Evolutionary conservation across 164 flowering plant species (phyloP).

Genomic region (Liriodendron chinense): DNA sequence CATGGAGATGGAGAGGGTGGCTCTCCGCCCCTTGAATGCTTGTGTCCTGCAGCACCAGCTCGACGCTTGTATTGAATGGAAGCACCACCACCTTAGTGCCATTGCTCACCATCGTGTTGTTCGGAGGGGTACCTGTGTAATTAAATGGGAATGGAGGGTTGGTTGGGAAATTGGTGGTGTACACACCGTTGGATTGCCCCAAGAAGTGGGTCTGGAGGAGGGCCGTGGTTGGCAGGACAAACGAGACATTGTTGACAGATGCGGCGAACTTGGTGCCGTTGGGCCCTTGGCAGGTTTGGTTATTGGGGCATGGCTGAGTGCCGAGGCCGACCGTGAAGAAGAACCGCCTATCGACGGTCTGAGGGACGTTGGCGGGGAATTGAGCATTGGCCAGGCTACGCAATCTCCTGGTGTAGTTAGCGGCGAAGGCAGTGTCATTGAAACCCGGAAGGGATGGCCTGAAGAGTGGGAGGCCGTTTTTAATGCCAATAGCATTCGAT

Average conservation of each 20-base stretch:
- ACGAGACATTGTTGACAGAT: constrained; percentile 52
- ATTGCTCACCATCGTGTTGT: constrained; percentile 35
- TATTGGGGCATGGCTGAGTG: constrained; percentile 33
- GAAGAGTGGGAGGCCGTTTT: constrained; percentile 24
- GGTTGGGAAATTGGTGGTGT: constrained; percentile 46
- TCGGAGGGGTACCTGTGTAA: constrained; percentile 58
- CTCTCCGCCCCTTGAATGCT: constrained; percentile 12
- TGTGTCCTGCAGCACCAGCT: constrained; percentile 56
- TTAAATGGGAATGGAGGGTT: constrained; percentile 38
- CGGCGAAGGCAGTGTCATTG: constrained; percentile 19
- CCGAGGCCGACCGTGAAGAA: constrained; percentile 68
- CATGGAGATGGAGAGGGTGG: constrained; percentile 16
- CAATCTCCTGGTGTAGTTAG: constrained; percentile 14
- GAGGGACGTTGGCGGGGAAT: constrained; percentile 57
- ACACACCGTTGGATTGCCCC: constrained; percentile 43
- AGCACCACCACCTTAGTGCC: constrained; percentile 48
- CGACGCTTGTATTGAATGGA: constrained; percentile 50
- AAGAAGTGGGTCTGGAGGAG: constrained; percentile 50
- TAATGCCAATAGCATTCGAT: constrained; percentile 11
- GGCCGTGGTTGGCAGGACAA: constrained; percentile 41
- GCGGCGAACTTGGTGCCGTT: constrained; percentile 49
- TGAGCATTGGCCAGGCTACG: constrained; percentile 26
- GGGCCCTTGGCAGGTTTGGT: constrained; percentile 62
- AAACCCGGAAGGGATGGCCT: constrained; percentile 39
- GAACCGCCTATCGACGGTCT: constrained; percentile 36